Evolutionary conservation across 441 rosid genomes (phyloP), one percentile per base, ranked within the genome.

Genomic region (Flueggea neowawraea): DNA sequence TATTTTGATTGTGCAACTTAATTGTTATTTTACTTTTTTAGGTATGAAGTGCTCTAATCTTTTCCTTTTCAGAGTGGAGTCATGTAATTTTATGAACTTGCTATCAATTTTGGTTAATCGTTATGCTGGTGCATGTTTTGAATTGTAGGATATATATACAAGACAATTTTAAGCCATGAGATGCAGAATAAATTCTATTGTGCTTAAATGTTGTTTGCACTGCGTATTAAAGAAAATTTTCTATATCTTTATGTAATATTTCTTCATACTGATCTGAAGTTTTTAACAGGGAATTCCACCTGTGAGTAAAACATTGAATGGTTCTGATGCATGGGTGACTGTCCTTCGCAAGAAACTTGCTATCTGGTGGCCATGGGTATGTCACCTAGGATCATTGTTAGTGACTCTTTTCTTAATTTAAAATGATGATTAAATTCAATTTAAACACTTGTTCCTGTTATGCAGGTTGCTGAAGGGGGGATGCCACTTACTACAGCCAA

Each of bases 341-440:
- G 77, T 67, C 51, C 83, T 92, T 63, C 82, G 91, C 71, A 92
- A 90, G 86, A 88, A 83, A 76, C 80, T 92, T 4, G 69, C 68
- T 47, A 41, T 62, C 17, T 90, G 94, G 92, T 92, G 97, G 97
- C 88, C 91, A 64, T 83, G 85, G 90, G 98, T 92, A 70, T 69
- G 79, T 47, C 44, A 41, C 31, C 31, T 52, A 57, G 53, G n/a
- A 39, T 48, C 52, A 49, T 44, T 4, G 44, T 56, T 67, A 47
- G 33, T 41, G 48, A 48, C 64, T 54, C 9, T 66, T 48, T 33
- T 44, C 39, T 2, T 61, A 15, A 54, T 31, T 58, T 31, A 39
- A 16, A 31, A 50, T 17, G 13, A 39, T 55, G 52, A 64, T 66
- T 44, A 14, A 16, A 39, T 33, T 32, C 9, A 60, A 10, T 70